Evolutionary conservation across 2,329 filamentous ascomycete species (phyloP).

Genomic region (Botrytis medusae): DNA sequence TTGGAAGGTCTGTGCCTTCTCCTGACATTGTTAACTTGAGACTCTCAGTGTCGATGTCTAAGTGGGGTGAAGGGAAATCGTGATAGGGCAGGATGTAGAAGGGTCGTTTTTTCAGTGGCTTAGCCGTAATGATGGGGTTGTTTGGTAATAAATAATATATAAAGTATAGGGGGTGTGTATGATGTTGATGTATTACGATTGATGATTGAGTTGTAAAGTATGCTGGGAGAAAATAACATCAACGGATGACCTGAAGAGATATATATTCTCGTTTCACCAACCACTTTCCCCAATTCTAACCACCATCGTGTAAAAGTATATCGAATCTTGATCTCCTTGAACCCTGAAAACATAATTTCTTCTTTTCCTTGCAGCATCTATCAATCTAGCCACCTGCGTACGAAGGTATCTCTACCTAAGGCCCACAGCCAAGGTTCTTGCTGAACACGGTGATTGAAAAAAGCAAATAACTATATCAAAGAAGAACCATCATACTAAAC

Average conservation of each 20-base stretch:
- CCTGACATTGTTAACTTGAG: slow-evolving; percentile 11
- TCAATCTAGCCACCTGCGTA: slow-evolving; percentile 11
- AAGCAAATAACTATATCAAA: not conserved
- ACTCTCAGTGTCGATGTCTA: slow-evolving; percentile 9
- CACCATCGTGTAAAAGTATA: slow-evolving; percentile 5
- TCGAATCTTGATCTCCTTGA: slow-evolving; percentile 4
- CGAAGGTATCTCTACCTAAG: slow-evolving; percentile 8
- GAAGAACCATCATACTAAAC: not conserved
- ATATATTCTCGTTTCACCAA: slow-evolving; percentile 20
- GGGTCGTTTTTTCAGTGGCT: slow-evolving; percentile 1
- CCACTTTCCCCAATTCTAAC: slow-evolving; percentile 5
- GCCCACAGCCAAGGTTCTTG: not conserved
- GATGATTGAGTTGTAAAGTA: slow-evolving; percentile 9
- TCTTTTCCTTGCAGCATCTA: slow-evolving; percentile 2
- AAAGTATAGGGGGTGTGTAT: not conserved
- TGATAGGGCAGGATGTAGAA: slow-evolving; percentile 12
- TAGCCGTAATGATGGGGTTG: not conserved
- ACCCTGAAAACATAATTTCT: slow-evolving; percentile 4
- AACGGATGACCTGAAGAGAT: slow-evolving; percentile 6
- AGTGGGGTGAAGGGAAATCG: slow-evolving; percentile 5
- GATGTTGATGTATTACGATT: slow-evolving; percentile 12
- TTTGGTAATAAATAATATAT: not conserved
- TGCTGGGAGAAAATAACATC: not conserved
- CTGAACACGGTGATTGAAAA: not conserved
- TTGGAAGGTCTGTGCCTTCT: slow-evolving; percentile 16